Evolutionary conservation across 805 yeast genomes (phyloP), one percentile per base, ranked within the genome.

Genomic region (Candida fluviatilis): DNA sequence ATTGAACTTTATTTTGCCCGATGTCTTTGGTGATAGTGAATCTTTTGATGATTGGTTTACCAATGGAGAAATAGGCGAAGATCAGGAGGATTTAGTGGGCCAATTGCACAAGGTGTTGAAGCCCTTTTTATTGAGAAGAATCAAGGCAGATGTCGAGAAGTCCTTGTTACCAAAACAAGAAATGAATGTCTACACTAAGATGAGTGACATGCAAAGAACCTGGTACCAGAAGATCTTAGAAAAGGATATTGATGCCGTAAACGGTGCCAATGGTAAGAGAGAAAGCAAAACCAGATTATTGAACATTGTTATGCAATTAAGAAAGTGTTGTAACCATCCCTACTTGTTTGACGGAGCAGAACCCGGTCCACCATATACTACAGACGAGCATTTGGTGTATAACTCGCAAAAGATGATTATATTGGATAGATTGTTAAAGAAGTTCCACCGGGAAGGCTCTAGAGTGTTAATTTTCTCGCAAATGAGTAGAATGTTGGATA

Each of bases 281-380:
- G 95, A 84, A 55, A 74, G 84, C 11, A 84, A 84, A 54, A 84
- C 95, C 2, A 66, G 93, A 51, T 66, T 84, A 41, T 62, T 84
- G 34, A 84, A 84, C 55, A 84, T 84, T 48, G 91, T 84, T 34
- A 84, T 84, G 95, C 95, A 84, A 57, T 66, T 84, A 51, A 73
- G 93, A 55, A 84, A 84, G 57, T 84, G 93, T 57, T 84, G 91
- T 62, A 84, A 84, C 51, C 95, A 84, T 62, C 95, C 95, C 11
- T 84, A 84, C 54, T 61, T 84, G 28, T 84, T 84, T 51, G 93
- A 84, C 56, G 95, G 95, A 31, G 93, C 91, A 1, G 95, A 84
- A 53, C 93, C 93, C 1, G 95, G 95, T 10, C 95, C 95, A 14
- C 95, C 95, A 16, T 84, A 69, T 50, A 84, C 93, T 6, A 84